phyloP scores from a whole-genome alignment of 2,329 filamentous ascomycete species.

The Alternaria panax region DNA sequence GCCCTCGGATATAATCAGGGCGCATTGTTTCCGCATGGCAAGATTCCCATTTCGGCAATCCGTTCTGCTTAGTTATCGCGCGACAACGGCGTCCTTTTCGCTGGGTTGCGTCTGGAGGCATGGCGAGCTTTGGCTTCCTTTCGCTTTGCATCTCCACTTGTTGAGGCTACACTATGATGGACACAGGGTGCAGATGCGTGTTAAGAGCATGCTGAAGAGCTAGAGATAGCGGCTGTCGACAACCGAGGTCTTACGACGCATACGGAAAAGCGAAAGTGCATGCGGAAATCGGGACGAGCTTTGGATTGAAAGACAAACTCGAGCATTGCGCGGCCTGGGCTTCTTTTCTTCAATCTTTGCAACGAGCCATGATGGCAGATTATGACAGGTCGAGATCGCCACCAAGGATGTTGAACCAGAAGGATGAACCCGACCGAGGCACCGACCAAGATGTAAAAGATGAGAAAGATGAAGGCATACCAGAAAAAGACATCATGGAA shows the following conservation, averaged over 20 bases:
- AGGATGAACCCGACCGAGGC: background rate
- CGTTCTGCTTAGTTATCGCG: background rate
- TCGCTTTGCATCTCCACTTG: background rate
- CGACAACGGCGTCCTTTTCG: background rate
- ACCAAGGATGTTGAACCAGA: background rate
- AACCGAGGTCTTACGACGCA: constrained; percentile 12
- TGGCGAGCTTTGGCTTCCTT: background rate
- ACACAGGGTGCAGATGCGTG: background rate
- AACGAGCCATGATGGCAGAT: background rate
- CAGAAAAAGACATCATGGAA: constrained; percentile 16
- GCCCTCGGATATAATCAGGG: background rate
- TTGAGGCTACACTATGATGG: background rate
- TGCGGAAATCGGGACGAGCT: constrained; percentile 1
- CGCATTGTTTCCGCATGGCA: constrained; percentile 1
- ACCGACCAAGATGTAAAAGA: background rate
- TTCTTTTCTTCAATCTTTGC: background rate
- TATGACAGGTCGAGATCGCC: constrained; percentile 1
- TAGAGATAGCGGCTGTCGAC: constrained; percentile 9
- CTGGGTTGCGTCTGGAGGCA: background rate
- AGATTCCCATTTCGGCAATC: background rate
- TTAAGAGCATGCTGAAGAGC: constrained; percentile 1
- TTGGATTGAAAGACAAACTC: background rate
- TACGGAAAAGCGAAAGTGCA: constrained; percentile 7
- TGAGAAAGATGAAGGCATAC: background rate
- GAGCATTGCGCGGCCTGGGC: background rate